Evolutionary conservation across 2,329 filamentous ascomycete genomes (phyloP).

Genomic region (Phialophora chinensis): DNA sequence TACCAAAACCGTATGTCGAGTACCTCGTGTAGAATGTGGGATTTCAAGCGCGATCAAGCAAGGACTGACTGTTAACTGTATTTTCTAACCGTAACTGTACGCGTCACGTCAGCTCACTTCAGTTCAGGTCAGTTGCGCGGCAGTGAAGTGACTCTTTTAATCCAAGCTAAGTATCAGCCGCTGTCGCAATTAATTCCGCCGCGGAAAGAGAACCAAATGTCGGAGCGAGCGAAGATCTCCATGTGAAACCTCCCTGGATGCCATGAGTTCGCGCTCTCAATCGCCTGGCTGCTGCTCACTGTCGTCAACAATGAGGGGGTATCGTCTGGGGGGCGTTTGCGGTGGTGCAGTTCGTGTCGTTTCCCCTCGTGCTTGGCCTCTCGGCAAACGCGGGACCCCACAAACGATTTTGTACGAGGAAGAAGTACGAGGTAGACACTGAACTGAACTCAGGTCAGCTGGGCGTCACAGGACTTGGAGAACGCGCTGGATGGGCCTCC

Average conservation of each 20-base stretch:
- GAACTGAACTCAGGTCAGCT: no score
- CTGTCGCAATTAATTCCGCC: not conserved
- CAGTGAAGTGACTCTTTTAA: no score
- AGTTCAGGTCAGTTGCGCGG: no score
- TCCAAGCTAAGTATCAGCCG: no score
- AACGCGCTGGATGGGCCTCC: not conserved
- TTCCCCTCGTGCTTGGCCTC: not conserved
- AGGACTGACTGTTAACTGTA: not conserved
- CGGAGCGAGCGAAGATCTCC: not conserved
- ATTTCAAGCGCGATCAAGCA: not conserved
- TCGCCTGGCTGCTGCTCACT: not conserved
- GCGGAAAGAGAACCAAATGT: not conserved
- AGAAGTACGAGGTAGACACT: not conserved
- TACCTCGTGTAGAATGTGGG: no score
- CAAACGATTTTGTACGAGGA: not conserved
- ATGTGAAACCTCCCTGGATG: not conserved
- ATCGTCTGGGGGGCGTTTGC: not conserved
- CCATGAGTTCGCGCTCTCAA: not conserved
- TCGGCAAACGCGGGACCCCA: constrained; percentile 6
- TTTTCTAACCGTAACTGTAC: no score
- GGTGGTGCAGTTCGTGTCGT: no score
- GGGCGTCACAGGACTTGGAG: not conserved
- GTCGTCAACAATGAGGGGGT: not conserved
- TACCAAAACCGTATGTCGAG: no score
- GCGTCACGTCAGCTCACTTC: no score